These are phyloP conservation scores for Amauroascus niger DNA, from an alignment of 2,329 filamentous ascomycete genomes.

Conservation along the genomic window DNA sequence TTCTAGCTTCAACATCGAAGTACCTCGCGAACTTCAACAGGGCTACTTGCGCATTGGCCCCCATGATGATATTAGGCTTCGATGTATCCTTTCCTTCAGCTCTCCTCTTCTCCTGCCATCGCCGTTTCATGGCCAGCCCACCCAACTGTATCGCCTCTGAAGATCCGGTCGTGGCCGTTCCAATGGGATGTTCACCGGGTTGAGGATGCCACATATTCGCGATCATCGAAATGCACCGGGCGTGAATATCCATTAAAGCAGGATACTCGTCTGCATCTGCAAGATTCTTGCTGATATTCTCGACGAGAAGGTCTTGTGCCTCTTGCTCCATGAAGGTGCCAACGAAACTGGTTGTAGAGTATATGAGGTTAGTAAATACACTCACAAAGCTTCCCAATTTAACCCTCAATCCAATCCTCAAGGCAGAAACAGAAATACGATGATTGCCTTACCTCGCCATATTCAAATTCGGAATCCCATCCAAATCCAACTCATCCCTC, in stretches of 20 bases:
- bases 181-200: slow-evolving; percentile 54
- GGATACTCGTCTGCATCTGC: slow-evolving; percentile 60
- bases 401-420: not conserved
- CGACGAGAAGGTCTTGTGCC: slow-evolving; percentile 54
- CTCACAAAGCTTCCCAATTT: not conserved
- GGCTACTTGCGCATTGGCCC: slow-evolving; percentile 61
- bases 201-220: slow-evolving; percentile 56
- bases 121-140: slow-evolving; percentile 63
- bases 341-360: slow-evolving; percentile 54
- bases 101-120: slow-evolving; percentile 57
- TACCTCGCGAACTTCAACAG: slow-evolving; percentile 63
- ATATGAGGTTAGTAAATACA: not conserved
- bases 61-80: slow-evolving; percentile 66
- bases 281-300: slow-evolving; percentile 62
- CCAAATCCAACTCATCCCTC: slow-evolving; percentile 53
- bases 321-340: slow-evolving; percentile 62
- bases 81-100: slow-evolving; percentile 52
- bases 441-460: slow-evolving; percentile 43
- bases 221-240: slow-evolving; percentile 59
- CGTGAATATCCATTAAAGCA: slow-evolving; percentile 51
- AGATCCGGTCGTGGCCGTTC: slow-evolving; percentile 60
- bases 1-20: slow-evolving; percentile 61
- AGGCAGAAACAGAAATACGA: not conserved
- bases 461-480: slow-evolving; percentile 59
- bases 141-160: slow-evolving; percentile 63